Conservation (phyloP, 2,329 filamentous ascomycete species). For the Acarospora socialis region DNA sequence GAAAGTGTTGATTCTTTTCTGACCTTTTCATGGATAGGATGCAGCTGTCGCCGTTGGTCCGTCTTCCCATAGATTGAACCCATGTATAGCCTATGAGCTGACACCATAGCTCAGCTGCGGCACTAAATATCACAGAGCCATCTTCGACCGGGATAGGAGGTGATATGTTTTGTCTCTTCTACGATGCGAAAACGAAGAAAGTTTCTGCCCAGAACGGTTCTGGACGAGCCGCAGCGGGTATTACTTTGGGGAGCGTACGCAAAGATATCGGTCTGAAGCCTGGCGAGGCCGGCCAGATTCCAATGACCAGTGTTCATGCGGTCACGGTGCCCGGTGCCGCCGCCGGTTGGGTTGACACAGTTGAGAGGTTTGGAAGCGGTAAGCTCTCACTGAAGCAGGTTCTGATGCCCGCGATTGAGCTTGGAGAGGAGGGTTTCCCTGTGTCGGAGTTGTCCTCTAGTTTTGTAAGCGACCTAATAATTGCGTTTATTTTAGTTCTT, state of each 20-base stretch:
- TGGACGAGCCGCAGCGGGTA: conserved; percentile 60
- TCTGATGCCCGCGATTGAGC: conserved; percentile 64
- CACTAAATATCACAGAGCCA: conserved; percentile 85
- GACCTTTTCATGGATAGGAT: conserved; percentile 43
- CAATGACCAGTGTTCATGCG: conserved; percentile 60
- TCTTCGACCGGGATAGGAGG: conserved; percentile 89
- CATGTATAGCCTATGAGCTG: not conserved
- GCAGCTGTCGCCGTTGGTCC: conserved; percentile 84
- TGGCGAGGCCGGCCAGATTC: conserved; percentile 46
- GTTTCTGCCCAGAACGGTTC: conserved; percentile 85
- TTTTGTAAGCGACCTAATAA: conserved; percentile 39
- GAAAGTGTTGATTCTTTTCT: no score
- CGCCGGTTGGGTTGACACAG: conserved; percentile 82
- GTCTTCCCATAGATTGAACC: conserved; percentile 16
- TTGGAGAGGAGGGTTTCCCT: conserved; percentile 80
- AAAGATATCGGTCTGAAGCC: conserved; percentile 52
- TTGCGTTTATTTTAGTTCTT: conserved; percentile 1
- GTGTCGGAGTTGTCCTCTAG: conserved; percentile 64
- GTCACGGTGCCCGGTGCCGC: conserved; percentile 82
- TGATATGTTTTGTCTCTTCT: conserved; percentile 93
- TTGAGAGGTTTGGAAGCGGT: conserved; percentile 80
- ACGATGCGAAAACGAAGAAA: conserved; percentile 66
- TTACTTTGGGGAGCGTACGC: conserved; percentile 55
- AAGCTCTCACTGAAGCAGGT: conserved; percentile 65
- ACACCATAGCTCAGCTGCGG: conserved; percentile 48